Evolutionary conservation across 768 basidiomycete genomes (phyloP).

Genomic region (Lentinula detonsa): DNA sequence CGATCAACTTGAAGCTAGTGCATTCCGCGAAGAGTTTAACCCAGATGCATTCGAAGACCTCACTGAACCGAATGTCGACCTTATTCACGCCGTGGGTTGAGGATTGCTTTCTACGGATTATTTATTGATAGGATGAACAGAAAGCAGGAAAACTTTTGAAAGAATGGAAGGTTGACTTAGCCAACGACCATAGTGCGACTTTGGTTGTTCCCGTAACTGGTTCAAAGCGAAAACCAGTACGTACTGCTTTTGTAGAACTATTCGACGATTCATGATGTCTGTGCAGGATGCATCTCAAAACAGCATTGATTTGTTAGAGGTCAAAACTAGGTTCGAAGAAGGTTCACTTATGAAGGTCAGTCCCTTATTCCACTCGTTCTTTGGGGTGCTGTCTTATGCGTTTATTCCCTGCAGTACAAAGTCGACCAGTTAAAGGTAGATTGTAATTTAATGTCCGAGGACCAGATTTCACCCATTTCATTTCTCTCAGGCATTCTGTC

Average conservation of each 20-base stretch:
- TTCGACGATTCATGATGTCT: conserved; percentile 4
- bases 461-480: conserved; percentile 58
- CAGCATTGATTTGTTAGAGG: conserved; percentile 64
- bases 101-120: neutral
- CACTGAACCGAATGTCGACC: conserved; percentile 69
- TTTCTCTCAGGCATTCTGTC: neutral
- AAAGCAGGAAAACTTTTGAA: conserved; percentile 64
- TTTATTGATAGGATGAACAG: conserved; percentile 25
- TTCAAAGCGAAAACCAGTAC: conserved; percentile 73
- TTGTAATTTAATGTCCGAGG: conserved; percentile 8
- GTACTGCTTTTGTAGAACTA: too few species aligned
- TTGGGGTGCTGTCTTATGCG: neutral
- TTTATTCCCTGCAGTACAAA: conserved; percentile 44
- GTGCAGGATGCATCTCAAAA: conserved; percentile 32
- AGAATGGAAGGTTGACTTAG: conserved; percentile 63
- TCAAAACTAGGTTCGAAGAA: conserved; percentile 57
- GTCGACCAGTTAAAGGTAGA: conserved; percentile 76
- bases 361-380: conserved; percentile 8
- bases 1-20: conserved; percentile 84
- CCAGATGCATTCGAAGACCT: conserved; percentile 73
- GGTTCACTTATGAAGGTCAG: conserved; percentile 65
- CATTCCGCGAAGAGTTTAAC: conserved; percentile 89
- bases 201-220: conserved; percentile 39
- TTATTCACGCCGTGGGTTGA: conserved; percentile 66
- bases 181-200: conserved; percentile 59